phyloP scores from a whole-genome alignment of 768 basidiomycete genomes.

The Boletus sp. region DNA sequence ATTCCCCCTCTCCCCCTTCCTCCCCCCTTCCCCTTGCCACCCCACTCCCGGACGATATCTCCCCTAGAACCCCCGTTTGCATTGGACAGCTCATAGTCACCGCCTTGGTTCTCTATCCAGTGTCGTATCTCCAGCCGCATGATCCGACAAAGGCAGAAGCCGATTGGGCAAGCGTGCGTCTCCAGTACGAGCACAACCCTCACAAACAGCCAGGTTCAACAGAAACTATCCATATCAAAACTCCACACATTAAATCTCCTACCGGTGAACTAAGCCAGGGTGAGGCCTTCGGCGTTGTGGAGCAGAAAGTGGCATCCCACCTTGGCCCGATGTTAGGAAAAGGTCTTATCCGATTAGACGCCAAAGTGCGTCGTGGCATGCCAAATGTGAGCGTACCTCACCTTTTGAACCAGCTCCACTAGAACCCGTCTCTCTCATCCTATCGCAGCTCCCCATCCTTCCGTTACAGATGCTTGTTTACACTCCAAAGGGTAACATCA shows the following conservation, averaged over 20 bases:
- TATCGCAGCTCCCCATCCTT: conserved; percentile 69
- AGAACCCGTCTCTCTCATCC: conserved; percentile 17
- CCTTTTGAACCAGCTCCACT: conserved; percentile 13
- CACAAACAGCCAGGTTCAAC: conserved; percentile 44
- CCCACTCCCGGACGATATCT: conserved; percentile 52
- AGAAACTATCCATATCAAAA: conserved; percentile 78
- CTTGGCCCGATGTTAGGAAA: conserved; percentile 84
- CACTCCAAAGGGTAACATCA: conserved; percentile 91
- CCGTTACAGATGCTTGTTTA: conserved; percentile 85
- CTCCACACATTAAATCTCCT: conserved; percentile 49
- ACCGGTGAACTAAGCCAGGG: conserved; percentile 54
- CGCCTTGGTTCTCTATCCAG: conserved; percentile 82
- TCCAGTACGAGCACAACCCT: conserved; percentile 67
- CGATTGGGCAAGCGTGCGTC: conserved; percentile 68
- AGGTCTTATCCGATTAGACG: conserved; percentile 77
- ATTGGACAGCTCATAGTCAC: conserved; percentile 83
- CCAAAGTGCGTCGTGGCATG: conserved; percentile 63
- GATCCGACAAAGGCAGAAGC: conserved; percentile 40
- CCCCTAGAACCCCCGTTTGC: conserved; percentile 82
- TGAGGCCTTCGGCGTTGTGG: conserved; percentile 79
- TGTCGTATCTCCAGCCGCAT: conserved; percentile 56
- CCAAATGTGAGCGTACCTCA: conserved; percentile 50
- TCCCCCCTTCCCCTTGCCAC: conserved; percentile 30
- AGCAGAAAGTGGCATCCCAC: conserved; percentile 77
- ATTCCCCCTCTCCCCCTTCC: conserved; percentile 54